Conservation (phyloP, 768 basidiomycete species). For the Phylloporus sp. region DNA sequence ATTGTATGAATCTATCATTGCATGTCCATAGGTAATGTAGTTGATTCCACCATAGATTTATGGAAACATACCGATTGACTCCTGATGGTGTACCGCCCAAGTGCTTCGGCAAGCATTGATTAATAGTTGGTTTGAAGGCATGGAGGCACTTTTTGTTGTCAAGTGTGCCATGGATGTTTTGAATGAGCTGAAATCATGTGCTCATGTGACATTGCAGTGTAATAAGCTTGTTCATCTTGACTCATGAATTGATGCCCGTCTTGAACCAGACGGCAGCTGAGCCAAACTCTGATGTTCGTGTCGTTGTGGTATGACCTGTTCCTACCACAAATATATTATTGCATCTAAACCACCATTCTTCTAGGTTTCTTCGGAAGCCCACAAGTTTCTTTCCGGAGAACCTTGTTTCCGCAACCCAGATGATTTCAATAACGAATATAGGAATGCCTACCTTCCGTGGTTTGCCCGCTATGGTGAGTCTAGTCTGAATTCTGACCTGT, state of each 20-base stretch:
- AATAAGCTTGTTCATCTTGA: constrained; percentile 54
- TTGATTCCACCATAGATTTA: constrained; percentile 15
- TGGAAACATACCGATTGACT: constrained; percentile 17
- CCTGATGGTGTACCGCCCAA: constrained; percentile 24
- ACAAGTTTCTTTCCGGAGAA: constrained; percentile 19
- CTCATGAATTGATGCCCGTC: constrained; percentile 48
- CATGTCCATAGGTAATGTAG: neutral
- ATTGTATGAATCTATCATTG: constrained; percentile 31
- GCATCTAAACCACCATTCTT: neutral
- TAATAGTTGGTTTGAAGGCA: constrained; percentile 24
- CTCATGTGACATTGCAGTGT: constrained; percentile 28
- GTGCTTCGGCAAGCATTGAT: no score
- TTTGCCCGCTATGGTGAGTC: constrained; percentile 33
- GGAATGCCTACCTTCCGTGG: constrained; percentile 9
- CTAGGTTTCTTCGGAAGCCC: constrained; percentile 33
- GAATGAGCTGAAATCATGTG: neutral
- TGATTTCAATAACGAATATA: constrained; percentile 35
- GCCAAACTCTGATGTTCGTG: constrained; percentile 52
- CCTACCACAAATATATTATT: neutral
- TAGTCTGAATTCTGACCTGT: fast-evolving
- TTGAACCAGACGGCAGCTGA: constrained; percentile 45
- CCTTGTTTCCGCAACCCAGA: constrained; percentile 29
- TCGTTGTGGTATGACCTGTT: constrained; percentile 45
- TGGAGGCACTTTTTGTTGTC: constrained; percentile 36
- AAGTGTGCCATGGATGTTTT: constrained; percentile 33